phyloP scores from a whole-genome alignment of 164 flowering plant genomes.

The Vitis labrusca region DNA sequence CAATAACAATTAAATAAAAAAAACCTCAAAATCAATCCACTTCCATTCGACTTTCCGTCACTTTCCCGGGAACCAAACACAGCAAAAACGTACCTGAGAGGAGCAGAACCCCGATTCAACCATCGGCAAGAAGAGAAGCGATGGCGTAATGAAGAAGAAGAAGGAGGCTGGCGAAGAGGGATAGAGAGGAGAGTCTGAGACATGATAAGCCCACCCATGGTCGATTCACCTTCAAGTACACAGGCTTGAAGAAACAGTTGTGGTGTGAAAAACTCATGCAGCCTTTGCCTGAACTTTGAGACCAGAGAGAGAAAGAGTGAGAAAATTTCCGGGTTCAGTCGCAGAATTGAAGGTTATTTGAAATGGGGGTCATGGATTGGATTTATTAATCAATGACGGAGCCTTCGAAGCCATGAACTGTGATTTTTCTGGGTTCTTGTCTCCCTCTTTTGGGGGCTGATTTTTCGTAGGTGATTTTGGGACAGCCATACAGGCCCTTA shows the following conservation, averaged over 20 bases:
- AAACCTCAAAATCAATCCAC: background rate
- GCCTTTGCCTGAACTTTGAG: constrained; percentile 2
- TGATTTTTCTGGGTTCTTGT: background rate
- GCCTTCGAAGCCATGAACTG: background rate
- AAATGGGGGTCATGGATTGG: background rate
- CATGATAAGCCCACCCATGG: constrained; percentile 11
- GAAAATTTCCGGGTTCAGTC: background rate
- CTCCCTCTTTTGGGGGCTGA: too few relatives aligned
- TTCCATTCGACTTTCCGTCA: background rate
- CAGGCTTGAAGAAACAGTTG: constrained; percentile 16
- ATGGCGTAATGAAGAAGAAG: constrained; percentile 26
- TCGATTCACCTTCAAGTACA: constrained; percentile 15
- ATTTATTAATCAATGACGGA: background rate
- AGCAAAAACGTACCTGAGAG: constrained; percentile 11
- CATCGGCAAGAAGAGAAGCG: constrained; percentile 39
- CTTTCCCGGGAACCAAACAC: background rate
- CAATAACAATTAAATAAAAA: too few relatives aligned
- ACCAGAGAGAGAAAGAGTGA: background rate
- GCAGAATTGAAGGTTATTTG: background rate
- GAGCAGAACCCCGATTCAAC: constrained; percentile 24
- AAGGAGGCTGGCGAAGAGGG: constrained; percentile 10
- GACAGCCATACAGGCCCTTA: too few relatives aligned
- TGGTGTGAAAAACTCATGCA: constrained; percentile 24
- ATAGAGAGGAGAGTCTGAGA: background rate
- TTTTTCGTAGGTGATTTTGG: too few relatives aligned